Percentiles rank a stretch among this genome's conserved stretches.
Evolutionary conservation across 371 early-diverging fungal genomes (phyloP).

Genomic region (Mucor racemosus): DNA sequence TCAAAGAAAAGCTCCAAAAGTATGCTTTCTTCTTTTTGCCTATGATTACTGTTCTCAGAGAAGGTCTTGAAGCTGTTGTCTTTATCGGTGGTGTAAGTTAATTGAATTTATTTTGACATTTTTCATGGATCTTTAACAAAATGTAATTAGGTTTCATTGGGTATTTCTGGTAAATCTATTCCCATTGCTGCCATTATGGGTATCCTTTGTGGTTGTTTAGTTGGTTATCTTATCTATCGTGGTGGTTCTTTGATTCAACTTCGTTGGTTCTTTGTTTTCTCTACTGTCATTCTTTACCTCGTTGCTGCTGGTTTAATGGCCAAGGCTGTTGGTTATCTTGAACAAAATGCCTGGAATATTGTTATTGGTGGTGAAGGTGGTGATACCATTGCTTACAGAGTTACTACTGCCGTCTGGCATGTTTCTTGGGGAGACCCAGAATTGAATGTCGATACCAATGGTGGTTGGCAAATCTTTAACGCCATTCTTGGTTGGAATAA

Average conservation of each 20-base stretch:
- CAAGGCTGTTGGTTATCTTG: constrained; percentile 61
- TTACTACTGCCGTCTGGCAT: constrained; percentile 44
- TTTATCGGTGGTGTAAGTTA: constrained; percentile 78
- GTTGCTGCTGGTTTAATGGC: constrained; percentile 80
- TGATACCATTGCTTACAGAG: constrained; percentile 41
- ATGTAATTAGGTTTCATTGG: constrained; percentile 54
- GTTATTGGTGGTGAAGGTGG: constrained; percentile 60
- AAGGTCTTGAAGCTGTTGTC: constrained; percentile 82
- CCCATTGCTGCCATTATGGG: constrained; percentile 81
- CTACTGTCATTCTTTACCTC: constrained; percentile 74
- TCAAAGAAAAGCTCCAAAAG: constrained; percentile 33
- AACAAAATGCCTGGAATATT: constrained; percentile 60
- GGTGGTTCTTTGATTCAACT: constrained; percentile 69
- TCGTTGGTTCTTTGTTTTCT: constrained; percentile 77
- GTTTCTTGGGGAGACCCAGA: constrained; percentile 48
- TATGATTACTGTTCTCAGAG: constrained; percentile 79
- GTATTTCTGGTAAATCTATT: constrained; percentile 67
- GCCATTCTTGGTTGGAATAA: constrained; percentile 81
- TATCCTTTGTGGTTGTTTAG: constrained; percentile 62
- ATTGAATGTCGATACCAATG: constrained; percentile 21
- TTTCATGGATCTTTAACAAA: background rate
- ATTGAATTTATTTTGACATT: background rate
- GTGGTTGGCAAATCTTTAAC: constrained; percentile 68
- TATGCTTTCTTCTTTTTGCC: constrained; percentile 78
- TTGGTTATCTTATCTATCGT: constrained; percentile 74